Evolutionary conservation across 495 filamentous ascomycete species (phyloP), one percentile per base, ranked within the genome.

Genomic region (Podospora australis): DNA sequence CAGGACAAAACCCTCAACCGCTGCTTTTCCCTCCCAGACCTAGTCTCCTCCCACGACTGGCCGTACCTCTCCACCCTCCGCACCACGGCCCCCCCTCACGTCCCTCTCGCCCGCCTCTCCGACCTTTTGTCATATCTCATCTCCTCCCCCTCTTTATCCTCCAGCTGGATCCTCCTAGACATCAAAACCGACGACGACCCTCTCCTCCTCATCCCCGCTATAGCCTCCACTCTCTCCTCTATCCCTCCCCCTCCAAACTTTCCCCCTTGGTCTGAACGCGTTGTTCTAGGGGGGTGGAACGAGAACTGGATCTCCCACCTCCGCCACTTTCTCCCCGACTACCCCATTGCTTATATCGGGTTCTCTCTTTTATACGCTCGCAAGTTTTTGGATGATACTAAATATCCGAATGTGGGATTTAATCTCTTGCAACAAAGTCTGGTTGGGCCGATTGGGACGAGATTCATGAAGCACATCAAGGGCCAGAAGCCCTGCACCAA

Each of bases 151-250:
- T 56, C 82, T 30, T 67, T 89, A 3, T 95, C 86, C 54, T 57
- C 83, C 32, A 68, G 89, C 4, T 96, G 91, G 90, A 42, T 90
- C 2, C 63, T 97, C 35, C 71, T 97, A 0, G 91, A 97, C 61
- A 87, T 97, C 57, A 97, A 97, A 63, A 83, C 77, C 10, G 75
- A 84, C 58, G 84, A 94, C 56, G 74, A 91, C 50, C 69, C 85
- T 3, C 74, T 80, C 5, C 68, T 75, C n/a, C 69, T 96, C 9
- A 80, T 96, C 65, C 65, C 73, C 34, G 61, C 77, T 11, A 80
- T 86, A 11, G 80, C 79, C 4, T 56, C 79, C 32, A 80, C 83
- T 0, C 71, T 95, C 24, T 62, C 61, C 10, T 70, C 69, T 2
- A 78, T 82, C 0, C 65, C 68, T 1, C 50, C 74, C 21, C 48